A percentile compares a stretch with the other conserved stretches of the same genome.
phyloP scores from a whole-genome alignment of 176 grass and related monocot genomes.

The Bothriochloa decipiens region DNA sequence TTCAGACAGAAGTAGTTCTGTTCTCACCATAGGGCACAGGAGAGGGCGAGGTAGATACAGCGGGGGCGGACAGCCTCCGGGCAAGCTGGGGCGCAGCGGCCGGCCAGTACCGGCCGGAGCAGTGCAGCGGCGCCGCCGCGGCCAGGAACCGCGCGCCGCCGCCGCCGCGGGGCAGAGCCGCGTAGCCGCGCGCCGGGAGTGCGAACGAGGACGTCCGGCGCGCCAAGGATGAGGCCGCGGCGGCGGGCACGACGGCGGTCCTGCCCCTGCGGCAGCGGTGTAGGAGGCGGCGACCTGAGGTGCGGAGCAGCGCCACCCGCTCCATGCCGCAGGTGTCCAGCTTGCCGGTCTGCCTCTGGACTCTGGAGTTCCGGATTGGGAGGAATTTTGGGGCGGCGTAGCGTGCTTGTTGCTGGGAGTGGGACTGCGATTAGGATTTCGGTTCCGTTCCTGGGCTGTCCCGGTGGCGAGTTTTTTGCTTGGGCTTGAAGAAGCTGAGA shows the following conservation, averaged over 20 bases:
- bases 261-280: constrained; percentile 51
- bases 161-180: constrained; percentile 40
- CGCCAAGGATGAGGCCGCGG: constrained; percentile 29
- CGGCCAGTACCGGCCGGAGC: constrained; percentile 43
- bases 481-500: constrained; percentile 47
- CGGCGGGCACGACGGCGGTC: constrained; percentile 46
- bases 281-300: constrained; percentile 65
- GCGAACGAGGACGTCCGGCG: background rate
- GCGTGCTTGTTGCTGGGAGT: background rate
- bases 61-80: constrained; percentile 52
- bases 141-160: constrained; percentile 45
- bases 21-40: constrained; percentile 64
- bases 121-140: constrained; percentile 49
- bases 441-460: constrained; percentile 23
- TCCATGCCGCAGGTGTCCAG: constrained; percentile 78
- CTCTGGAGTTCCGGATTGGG: constrained; percentile 13
- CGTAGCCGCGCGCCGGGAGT: constrained; percentile 37
- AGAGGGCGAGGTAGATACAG: constrained; percentile 81
- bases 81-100: constrained; percentile 26
- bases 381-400: constrained; percentile 30
- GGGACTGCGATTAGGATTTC: constrained; percentile 39
- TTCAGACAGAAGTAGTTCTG: background rate
- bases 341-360: constrained; percentile 23
- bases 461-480: constrained; percentile 24
- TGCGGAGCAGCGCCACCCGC: constrained; percentile 86